A percentile compares a stretch with the other conserved stretches of the same genome.
phyloP scores from a whole-genome alignment of 176 grass and related monocot genomes.

The Eleusine indica region DNA sequence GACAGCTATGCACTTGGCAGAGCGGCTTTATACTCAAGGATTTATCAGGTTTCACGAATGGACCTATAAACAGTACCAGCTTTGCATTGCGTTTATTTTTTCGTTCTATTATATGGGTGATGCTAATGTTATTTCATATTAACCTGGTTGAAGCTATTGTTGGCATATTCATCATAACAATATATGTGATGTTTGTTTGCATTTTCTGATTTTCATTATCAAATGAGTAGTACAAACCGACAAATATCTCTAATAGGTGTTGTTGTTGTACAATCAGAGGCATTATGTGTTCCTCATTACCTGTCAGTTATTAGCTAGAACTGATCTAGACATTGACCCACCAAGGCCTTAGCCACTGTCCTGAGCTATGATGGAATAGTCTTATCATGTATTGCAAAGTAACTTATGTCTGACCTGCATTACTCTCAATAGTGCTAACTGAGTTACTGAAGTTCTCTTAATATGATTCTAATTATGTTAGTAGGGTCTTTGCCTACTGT shows the following conservation, averaged over 20 bases:
- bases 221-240: constrained; percentile 15
- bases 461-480: neutral
- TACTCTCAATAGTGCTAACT: constrained; percentile 11
- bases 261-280: neutral
- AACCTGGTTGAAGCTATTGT: constrained; percentile 24
- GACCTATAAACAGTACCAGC: constrained; percentile 7
- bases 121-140: neutral
- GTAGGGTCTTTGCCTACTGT: neutral
- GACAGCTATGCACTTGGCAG: constrained; percentile 88
- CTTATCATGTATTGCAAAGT: neutral
- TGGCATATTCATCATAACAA: constrained; percentile 9
- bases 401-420: neutral
- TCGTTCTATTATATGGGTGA: constrained; percentile 21
- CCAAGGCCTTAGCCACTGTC: neutral
- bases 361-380: neutral
- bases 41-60: constrained; percentile 79
- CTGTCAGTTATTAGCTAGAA: neutral
- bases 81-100: neutral
- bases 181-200: neutral
- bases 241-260: neutral
- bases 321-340: constrained; percentile 1
- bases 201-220: neutral
- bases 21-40: constrained; percentile 92
- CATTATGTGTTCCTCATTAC: constrained; percentile 16
- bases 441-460: neutral